phyloP scores from a whole-genome alignment of 2,329 filamentous ascomycete genomes.

The Epichloe sylvatica region DNA sequence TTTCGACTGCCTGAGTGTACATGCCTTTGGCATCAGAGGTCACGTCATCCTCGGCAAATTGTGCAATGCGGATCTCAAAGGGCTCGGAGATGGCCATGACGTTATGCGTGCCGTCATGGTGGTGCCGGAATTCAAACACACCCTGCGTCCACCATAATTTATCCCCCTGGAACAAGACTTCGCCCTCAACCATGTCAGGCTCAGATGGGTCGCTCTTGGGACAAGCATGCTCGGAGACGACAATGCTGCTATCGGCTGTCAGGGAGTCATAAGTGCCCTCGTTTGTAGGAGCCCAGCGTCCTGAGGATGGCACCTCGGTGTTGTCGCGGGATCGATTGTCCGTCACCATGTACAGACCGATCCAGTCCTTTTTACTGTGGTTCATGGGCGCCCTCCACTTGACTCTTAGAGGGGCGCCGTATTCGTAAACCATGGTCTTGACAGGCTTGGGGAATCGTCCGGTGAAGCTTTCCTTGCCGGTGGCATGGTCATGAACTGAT shows the following conservation, averaged over 20 bases:
- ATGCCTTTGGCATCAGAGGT: slow-evolving; percentile 44
- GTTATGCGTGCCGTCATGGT: slow-evolving; percentile 82
- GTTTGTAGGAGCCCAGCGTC: slow-evolving; percentile 77
- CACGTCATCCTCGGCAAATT: slow-evolving; percentile 64
- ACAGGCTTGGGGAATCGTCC: slow-evolving; percentile 55
- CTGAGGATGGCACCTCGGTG: slow-evolving; percentile 72
- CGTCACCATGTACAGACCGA: slow-evolving; percentile 89
- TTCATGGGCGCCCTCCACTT: slow-evolving; percentile 80
- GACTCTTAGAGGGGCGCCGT: slow-evolving; percentile 78
- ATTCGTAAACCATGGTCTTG: slow-evolving; percentile 70
- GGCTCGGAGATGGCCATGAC: slow-evolving; percentile 90
- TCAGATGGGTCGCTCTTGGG: slow-evolving; percentile 37
- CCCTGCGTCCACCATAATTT: slow-evolving; percentile 96
- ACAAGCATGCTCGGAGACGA: slow-evolving; percentile 51
- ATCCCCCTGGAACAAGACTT: slow-evolving; percentile 84
- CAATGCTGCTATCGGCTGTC: slow-evolving; percentile 61
- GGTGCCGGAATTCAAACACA: slow-evolving; percentile 92
- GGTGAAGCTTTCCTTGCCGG: slow-evolving; percentile 58
- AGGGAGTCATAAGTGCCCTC: slow-evolving; percentile 61
- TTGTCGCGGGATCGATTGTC: slow-evolving; percentile 79
- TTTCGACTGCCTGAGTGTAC: slow-evolving; percentile 58
- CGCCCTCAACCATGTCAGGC: slow-evolving; percentile 54
- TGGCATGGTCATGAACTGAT: slow-evolving; percentile 43
- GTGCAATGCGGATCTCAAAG: slow-evolving; percentile 75
- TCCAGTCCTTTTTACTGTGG: slow-evolving; percentile 90